Conservation (phyloP, 2,329 filamentous ascomycete genomes). For the Aspergillus brasiliensis region DNA sequence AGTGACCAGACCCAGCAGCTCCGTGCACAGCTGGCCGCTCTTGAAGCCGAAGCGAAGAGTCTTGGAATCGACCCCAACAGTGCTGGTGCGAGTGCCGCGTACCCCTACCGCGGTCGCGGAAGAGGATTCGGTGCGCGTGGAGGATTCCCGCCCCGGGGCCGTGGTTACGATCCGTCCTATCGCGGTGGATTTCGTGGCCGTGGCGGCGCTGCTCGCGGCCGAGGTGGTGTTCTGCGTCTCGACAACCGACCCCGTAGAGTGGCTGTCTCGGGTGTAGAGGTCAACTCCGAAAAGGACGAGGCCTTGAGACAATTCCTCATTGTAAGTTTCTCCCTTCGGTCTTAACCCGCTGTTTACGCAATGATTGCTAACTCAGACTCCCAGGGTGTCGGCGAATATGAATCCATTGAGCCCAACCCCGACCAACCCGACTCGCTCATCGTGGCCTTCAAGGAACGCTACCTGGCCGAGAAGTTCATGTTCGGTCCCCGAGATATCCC, state of each 20-base stretch:
- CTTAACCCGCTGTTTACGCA: not conserved
- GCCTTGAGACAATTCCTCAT: constrained; percentile 59
- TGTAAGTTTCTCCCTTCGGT: constrained; percentile 33
- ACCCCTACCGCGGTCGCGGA: constrained; percentile 41
- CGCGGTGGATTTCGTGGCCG: constrained; percentile 47
- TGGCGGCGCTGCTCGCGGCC: constrained; percentile 39
- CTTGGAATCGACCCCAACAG: constrained; percentile 53
- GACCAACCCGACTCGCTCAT: constrained; percentile 44
- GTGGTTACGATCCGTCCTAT: constrained; percentile 44
- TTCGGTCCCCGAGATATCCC: constrained; percentile 52
- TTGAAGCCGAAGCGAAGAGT: constrained; percentile 58
- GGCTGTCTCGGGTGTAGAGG: constrained; percentile 52
- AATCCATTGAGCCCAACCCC: constrained; percentile 46
- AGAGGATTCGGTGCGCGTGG: constrained; percentile 43
- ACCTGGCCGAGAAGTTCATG: constrained; percentile 58
- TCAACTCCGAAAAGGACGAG: constrained; percentile 55
- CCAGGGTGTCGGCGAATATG: constrained; percentile 50
- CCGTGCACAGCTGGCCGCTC: constrained; percentile 55
- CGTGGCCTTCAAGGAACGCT: constrained; percentile 52
- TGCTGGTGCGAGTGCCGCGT: constrained; percentile 30
- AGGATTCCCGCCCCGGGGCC: constrained; percentile 42
- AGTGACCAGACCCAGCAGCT: constrained; percentile 55
- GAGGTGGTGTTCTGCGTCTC: constrained; percentile 56
- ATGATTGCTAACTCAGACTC: constrained; percentile 14
- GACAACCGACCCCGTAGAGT: constrained; percentile 62